Conservation (phyloP, 2,329 filamentous ascomycete species). For the Fusarium heterosporum region DNA sequence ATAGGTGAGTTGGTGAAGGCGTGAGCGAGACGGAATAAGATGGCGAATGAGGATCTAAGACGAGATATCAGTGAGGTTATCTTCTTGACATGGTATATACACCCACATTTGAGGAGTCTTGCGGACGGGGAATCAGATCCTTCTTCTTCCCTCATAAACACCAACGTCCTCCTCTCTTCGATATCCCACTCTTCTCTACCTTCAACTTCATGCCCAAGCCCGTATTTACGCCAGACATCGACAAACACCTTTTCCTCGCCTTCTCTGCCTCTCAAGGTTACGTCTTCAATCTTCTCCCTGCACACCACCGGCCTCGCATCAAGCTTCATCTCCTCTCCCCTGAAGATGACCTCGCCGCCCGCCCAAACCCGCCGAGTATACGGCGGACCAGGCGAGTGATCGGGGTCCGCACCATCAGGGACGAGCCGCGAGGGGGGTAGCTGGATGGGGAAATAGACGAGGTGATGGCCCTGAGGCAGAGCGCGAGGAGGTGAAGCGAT, state of each 20-base stretch:
- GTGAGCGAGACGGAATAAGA: slow-evolving; percentile 64
- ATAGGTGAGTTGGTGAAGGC: slow-evolving; percentile 79
- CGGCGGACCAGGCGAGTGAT: slow-evolving; percentile 78
- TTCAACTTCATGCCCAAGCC: slow-evolving; percentile 40
- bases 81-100: not conserved
- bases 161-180: slow-evolving; percentile 62
- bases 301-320: slow-evolving; percentile 58
- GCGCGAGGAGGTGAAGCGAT: slow-evolving; percentile 43
- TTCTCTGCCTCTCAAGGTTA: slow-evolving; percentile 50
- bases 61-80: not conserved
- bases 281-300: slow-evolving; percentile 58
- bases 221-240: slow-evolving; percentile 62
- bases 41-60: slow-evolving; percentile 51
- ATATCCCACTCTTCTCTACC: slow-evolving; percentile 49
- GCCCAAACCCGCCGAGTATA: slow-evolving; percentile 90
- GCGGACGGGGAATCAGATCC: slow-evolving; percentile 19
- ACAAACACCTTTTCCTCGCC: slow-evolving; percentile 63
- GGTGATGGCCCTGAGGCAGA: slow-evolving; percentile 78
- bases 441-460: slow-evolving; percentile 87
- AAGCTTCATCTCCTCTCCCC: slow-evolving; percentile 50
- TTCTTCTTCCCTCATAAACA: slow-evolving; percentile 61
- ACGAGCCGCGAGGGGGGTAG: slow-evolving; percentile 72
- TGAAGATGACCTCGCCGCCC: slow-evolving; percentile 76
- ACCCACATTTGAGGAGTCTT: slow-evolving; percentile 49
- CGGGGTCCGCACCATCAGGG: slow-evolving; percentile 84